A percentile compares a stretch with the other conserved stretches of the same genome.
Conservation (phyloP, 371 early-diverging fungal species). For the Mucor sp. region DNA sequence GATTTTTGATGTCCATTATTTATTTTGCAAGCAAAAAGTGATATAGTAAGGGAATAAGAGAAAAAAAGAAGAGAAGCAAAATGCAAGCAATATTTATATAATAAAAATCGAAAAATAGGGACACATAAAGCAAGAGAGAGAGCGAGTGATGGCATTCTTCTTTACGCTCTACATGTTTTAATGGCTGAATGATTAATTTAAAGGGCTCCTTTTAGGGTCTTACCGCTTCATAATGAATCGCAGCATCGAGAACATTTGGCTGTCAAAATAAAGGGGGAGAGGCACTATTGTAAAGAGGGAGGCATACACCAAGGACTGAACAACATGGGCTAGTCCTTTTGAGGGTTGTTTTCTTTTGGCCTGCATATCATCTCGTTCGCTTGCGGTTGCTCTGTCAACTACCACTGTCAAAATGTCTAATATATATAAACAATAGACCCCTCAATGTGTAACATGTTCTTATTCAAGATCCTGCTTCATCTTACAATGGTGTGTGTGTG, state of each 20-base stretch:
- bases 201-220: not conserved
- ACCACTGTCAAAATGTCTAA: slow-evolving; percentile 11
- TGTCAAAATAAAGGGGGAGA: slow-evolving; percentile 3
- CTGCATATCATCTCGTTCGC: not conserved
- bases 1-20: slow-evolving; percentile 40
- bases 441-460: not conserved
- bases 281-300: not conserved
- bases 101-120: not conserved
- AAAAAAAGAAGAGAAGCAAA: not conserved
- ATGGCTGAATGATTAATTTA: not conserved
- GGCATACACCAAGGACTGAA: not conserved
- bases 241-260: not conserved
- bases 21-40: slow-evolving; percentile 14
- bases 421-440: not conserved
- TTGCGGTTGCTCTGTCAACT: slow-evolving; percentile 11
- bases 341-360: slow-evolving; percentile 7
- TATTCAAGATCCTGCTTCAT: no score
- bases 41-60: not conserved
- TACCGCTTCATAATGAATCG: not conserved
- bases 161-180: not conserved
- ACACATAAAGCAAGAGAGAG: not conserved
- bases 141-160: not conserved
- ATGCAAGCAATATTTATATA: not conserved
- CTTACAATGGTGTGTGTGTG: no score
- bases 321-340: not conserved